Base-by-base conservation (phyloP, 331 rosid species). In the Quercus phellos region DNA sequence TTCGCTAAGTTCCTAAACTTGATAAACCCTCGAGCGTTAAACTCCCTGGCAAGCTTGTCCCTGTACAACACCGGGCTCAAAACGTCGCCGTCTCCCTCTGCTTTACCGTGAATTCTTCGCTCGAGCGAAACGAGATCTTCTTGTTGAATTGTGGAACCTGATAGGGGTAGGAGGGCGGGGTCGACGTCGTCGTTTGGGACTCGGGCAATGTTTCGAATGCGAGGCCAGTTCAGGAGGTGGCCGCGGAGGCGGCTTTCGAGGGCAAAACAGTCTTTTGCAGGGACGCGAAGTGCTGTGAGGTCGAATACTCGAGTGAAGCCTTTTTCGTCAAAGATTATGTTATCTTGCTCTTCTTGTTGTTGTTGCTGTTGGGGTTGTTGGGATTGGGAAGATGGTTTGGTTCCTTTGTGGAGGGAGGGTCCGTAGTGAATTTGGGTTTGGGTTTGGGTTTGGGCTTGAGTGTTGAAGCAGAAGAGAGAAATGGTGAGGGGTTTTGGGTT, bases 171-270 rank as follows among this genome's bases (percentile, higher is more conserved):
- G 16, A 90, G 22, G 58, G 46, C 70, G 12, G 84, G 84, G 16
- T 89, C 94, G 18, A 92, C 26, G 30, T 91, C 99, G n/a, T 94
- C 99, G 2, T 96, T 98, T 42, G 96, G 90, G 68, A 92, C 97
- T 55, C 97, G 88, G 38, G 89, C 98, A 26, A 94, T 80, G 90
- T 94, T 94, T 80, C 91, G 94, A 51, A 94, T 42, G 35, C 99
- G 95, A 11, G 99, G 97, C 99, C 99, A 94, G 77, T 94, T 94
- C 80, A 94, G 83, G 68, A 92, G 91, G 83, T 94, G 99, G 22
- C 99, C 98, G 0, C 99, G 93, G 82, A 92, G 90, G 61, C 90
- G 90, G 73, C 55, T 73, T 80, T 94, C 99, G 53, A 94, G 90
- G 59, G 89, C 75, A 78, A 80, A 86, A 84, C 99, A 92, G 56